A percentile compares a stretch with the other conserved stretches of the same genome.
These are phyloP conservation scores for Sporothrix euskadiensis DNA, from an alignment of 2,329 filamentous ascomycete species.

Conservation along the genomic window DNA sequence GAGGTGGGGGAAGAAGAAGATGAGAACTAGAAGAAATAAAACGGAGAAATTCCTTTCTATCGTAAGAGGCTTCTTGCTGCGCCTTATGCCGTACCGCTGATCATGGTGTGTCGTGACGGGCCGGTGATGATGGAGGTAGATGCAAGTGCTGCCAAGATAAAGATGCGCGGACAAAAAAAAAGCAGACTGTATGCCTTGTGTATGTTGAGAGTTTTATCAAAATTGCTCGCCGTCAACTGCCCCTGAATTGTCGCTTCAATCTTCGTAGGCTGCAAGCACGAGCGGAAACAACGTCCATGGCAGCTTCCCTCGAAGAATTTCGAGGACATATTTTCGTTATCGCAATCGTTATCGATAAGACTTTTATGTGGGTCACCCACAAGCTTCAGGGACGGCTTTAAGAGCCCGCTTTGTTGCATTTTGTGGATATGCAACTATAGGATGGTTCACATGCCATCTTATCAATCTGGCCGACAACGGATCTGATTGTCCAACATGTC, in stretches of 20 bases:
- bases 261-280: not conserved
- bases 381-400: not conserved
- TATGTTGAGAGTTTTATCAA: not conserved
- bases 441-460: not conserved
- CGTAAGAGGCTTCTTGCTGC: not conserved
- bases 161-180: not conserved
- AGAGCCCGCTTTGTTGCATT: not conserved
- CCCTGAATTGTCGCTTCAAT: not conserved
- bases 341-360: slow-evolving; percentile 26
- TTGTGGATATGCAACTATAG: not conserved
- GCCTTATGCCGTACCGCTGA: slow-evolving; percentile 1
- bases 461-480: slow-evolving; percentile 19
- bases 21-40: too few species aligned
- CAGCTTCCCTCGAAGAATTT: slow-evolving; percentile 4
- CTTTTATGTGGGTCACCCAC: slow-evolving; percentile 27
- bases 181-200: not conserved
- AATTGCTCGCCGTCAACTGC: not conserved
- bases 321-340: slow-evolving; percentile 15
- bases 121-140: not conserved
- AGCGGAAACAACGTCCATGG: not conserved
- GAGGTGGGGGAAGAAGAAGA: too few species aligned
- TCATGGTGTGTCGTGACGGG: not conserved
- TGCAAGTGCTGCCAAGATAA: not conserved
- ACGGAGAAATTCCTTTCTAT: not conserved
- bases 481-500: not conserved